Base-by-base conservation (phyloP, 1,284 basidiomycete species). In the Spongispora temasekensis region DNA sequence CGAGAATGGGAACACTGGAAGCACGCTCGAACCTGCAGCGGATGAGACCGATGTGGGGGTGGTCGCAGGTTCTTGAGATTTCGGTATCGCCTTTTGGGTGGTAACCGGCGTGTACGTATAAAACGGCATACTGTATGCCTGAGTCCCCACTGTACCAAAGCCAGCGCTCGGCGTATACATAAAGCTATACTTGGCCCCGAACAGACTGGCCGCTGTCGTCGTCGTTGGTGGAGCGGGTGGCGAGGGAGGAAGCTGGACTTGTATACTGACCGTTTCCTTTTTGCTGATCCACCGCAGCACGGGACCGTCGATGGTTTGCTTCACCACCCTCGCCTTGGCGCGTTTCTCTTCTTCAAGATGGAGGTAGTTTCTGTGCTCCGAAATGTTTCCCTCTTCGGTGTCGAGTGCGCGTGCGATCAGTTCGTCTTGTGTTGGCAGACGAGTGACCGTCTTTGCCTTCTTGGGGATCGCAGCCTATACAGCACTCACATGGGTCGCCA, bases 301-400 rank as follows among this genome's bases (percentile, higher is more conserved):
- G 0, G 91, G 91, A 0, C 93, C 93, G 35, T 86, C 77, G 17
- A 94, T 79, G 8, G 81, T 71, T 35, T 83, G 77, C 56, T 88
- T 82, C 32, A 87, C 81, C 42, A 87, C 80, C 30, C 84, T 80
- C 53, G 90, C 85, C 56, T 84, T 82, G 64, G 83, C 85, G 25
- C 91, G 84, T 66, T 91, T 91, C 76, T 94, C 92, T 68, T 93
- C 93, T 66, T 95, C 93, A 2, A 85, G 76, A 58, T 81, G 82
- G 30, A 95, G 82, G 68, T 94, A 95, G 63, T 91, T 83, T 40
- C 85, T 80, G 65, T 95, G 88, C 55, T 91, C 88, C n/a, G 82
- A 80, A 25, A 89, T 85, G 68, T 95, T 95, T 5, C 88, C 86
- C 74, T 94, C 92, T 71, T 95, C 93, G 55, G 88, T 91, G 68